Evolutionary conservation across 495 filamentous ascomycete species (phyloP).

Genomic region (Penicillium lagena): DNA sequence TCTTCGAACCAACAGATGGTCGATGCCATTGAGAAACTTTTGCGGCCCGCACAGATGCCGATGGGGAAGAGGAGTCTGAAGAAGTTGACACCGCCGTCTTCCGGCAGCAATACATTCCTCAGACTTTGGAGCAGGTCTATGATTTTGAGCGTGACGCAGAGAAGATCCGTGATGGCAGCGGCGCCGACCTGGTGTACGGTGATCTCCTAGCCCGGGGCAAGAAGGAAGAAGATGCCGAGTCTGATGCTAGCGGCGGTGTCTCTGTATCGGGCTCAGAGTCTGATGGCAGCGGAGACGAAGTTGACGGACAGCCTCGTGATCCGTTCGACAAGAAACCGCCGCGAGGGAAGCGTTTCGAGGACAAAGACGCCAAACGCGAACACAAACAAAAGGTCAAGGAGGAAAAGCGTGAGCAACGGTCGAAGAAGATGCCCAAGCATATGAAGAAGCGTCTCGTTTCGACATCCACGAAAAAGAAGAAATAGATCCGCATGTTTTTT

Average conservation of each 20-base stretch:
- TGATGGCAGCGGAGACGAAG: conserved; percentile 39
- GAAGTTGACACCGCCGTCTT: conserved; percentile 88
- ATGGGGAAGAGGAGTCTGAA: conserved; percentile 29
- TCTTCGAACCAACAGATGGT: conserved; percentile 32
- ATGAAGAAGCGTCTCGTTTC: conserved; percentile 63
- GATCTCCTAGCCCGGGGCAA: conserved; percentile 66
- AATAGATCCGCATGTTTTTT: conserved; percentile 18
- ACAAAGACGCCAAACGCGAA: conserved; percentile 82
- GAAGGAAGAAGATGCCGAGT: conserved; percentile 32
- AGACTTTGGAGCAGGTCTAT: conserved; percentile 89
- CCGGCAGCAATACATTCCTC: conserved; percentile 89
- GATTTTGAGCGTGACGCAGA: conserved; percentile 88
- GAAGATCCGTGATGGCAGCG: conserved; percentile 63
- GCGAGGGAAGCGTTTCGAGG: conserved; percentile 81
- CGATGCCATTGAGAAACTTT: conserved; percentile 46
- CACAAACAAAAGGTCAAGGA: conserved; percentile 92
- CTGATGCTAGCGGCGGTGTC: conserved; percentile 43
- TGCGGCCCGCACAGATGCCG: conserved; percentile 32
- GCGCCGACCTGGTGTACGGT: conserved; percentile 69
- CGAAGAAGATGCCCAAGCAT: conserved; percentile 93
- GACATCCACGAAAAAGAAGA: conserved; percentile 38
- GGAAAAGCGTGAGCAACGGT: conserved; percentile 83
- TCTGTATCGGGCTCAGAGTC: conserved; percentile 38
- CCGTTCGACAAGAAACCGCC: conserved; percentile 61
- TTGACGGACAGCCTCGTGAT: conserved; percentile 24